Percentiles rank a stretch among this genome's conserved stretches.
These are phyloP conservation scores for Leccinum aurantiacum DNA, from an alignment of 768 basidiomycete species.

Conservation along the genomic window DNA sequence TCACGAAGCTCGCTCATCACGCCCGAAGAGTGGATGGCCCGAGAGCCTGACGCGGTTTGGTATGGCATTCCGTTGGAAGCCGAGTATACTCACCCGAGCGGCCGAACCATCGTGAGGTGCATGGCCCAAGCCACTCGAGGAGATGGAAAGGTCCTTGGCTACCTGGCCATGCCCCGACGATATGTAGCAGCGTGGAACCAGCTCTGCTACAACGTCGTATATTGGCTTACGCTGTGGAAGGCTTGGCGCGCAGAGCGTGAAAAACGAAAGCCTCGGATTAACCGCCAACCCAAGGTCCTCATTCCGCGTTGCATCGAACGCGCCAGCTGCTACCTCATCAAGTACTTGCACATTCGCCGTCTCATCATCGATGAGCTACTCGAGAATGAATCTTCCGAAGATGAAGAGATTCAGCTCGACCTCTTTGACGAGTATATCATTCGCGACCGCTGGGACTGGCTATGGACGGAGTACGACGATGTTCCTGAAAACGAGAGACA, in stretches of 20 bases:
- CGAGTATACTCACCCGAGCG: not conserved
- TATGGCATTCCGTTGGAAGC: not conserved
- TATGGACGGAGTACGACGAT: not conserved
- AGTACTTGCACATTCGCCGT: not conserved
- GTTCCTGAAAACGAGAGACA: not conserved
- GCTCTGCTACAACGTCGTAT: not conserved
- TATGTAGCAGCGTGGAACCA: not conserved
- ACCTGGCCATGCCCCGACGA: not conserved
- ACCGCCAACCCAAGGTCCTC: too few species aligned
- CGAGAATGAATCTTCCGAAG: too few species aligned
- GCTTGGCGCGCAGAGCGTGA: not conserved
- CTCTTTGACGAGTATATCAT: constrained; percentile 1
- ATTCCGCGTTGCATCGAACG: not conserved
- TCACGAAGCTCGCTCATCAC: too few species aligned
- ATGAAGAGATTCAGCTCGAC: not conserved
- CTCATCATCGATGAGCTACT: not conserved
- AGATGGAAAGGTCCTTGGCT: not conserved
- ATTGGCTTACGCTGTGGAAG: not conserved
- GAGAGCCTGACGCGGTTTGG: not conserved
- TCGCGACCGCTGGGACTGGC: not conserved
- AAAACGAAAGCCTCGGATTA: too few species aligned
- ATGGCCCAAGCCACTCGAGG: not conserved
- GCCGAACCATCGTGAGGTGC: not conserved
- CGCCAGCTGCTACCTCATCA: not conserved
- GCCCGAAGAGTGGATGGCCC: not conserved